Evolutionary conservation across 202 grass and related monocot genomes (phyloP), one percentile per base, ranked within the genome.

Genomic region (Hordeum pubiflorum): DNA sequence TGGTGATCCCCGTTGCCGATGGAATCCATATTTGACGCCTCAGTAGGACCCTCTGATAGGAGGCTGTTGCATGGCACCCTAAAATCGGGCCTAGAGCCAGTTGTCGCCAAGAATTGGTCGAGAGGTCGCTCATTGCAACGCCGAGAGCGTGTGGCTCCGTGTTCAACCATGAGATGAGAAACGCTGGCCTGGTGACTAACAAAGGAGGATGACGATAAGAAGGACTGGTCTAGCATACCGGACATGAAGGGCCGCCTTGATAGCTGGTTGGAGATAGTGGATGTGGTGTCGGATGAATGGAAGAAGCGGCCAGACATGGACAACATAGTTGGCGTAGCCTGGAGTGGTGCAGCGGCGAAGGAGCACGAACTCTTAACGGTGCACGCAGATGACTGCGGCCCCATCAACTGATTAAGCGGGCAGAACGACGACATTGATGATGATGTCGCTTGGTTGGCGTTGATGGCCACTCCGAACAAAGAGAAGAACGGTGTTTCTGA

Each of bases 311-410:
- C 81, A 10, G 85, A 95, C 17, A 50, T 22, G 80, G 60, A 46
- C 7, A 78, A 46, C 74, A 44, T 54, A 0, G 71, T 65, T 69
- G 88, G 92, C 11, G 75, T 64, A 4, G 85, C 41, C 79, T 93
- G 92, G 65, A 90, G 87, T 17, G 86, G 76, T 26, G 72, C 76
- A 5, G 92, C 77, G 37, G 90, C 77, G 85, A 91, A 99, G 55
- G 90, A 95, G 4, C 85, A 85, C 58, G 96, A 99, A 82, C 90
- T 95, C 86, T 98, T 86, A 59, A 95, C 85, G 29, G 87, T 86
- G 70, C 86, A 84, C 5, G 82, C 82, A 3, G 82, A 44, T 15
- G 83, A 72, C 66, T 26, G 82, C 40, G 95, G 81, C 62, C 73
- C 75, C 26, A 81, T 90, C 74, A 75, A 3, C 66, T 87, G 58